A percentile compares a stretch with the other conserved stretches of the same genome.
Conservation (phyloP, 495 filamentous ascomycete species). For the Podospora bellae-mahoneyi region DNA sequence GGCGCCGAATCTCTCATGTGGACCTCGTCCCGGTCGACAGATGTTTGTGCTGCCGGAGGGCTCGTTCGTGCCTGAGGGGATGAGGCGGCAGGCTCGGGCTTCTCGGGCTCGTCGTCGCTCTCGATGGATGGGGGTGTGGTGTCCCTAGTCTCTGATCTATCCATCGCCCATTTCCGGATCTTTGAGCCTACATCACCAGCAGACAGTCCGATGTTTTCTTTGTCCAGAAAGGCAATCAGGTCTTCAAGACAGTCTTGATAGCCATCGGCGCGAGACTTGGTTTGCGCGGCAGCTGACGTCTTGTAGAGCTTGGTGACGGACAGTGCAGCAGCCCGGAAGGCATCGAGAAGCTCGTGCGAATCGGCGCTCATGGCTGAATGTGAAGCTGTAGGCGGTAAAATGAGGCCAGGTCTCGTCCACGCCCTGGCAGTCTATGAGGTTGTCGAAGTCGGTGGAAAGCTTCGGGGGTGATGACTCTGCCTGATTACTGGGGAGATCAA, state of each 20-base stretch:
- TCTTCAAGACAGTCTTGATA: slow-evolving; percentile 96
- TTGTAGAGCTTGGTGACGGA: slow-evolving; percentile 97
- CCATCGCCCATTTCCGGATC: slow-evolving; percentile 80
- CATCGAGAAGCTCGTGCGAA: slow-evolving; percentile 74
- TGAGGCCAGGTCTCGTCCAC: neutral
- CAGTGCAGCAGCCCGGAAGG: slow-evolving; percentile 87
- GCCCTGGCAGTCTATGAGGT: neutral
- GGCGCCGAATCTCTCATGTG: slow-evolving; percentile 45
- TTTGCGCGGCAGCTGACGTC: slow-evolving; percentile 70
- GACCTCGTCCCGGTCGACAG: slow-evolving; percentile 40
- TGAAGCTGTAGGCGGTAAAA: neutral
- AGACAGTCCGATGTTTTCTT: slow-evolving; percentile 67
- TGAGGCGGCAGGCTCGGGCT: slow-evolving; percentile 50
- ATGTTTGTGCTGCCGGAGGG: slow-evolving; percentile 36
- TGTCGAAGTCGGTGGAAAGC: slow-evolving; percentile 10
- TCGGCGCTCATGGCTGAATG: slow-evolving; percentile 42
- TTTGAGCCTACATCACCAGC: slow-evolving; percentile 73
- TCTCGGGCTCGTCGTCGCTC: slow-evolving; percentile 70
- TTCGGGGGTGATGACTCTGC: neutral
- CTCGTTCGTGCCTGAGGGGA: slow-evolving; percentile 61
- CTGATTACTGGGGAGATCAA: neutral
- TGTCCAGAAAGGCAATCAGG: slow-evolving; percentile 76
- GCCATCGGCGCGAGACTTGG: slow-evolving; percentile 69
- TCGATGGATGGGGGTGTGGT: slow-evolving; percentile 47
- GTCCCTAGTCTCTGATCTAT: slow-evolving; percentile 64